Evolutionary conservation across 164 flowering plant species (phyloP), one percentile per base, ranked within the genome.

Genomic region (Hamamelis virginiana): DNA sequence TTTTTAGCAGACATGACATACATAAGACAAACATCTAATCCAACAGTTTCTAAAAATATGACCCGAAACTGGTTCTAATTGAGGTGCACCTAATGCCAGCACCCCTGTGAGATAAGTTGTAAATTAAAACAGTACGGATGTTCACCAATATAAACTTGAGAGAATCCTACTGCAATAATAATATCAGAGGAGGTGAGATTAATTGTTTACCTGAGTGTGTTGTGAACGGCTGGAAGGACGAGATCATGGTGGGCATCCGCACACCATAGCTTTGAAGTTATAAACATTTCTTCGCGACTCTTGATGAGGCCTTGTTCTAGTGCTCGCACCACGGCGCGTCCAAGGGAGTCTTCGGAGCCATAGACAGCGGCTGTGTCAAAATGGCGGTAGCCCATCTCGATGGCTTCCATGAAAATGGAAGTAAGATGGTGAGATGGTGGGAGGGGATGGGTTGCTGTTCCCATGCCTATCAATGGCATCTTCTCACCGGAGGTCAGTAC

Each of bases 211-310:
- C n/a, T n/a, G 33, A 83, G 80, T 3, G 75, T 60, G 3, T 61
- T 62, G 25, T 61, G 63, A 28, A 84, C 68, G 9, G 81, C 81
- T 0, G 83, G 80, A 3, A 79, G 72, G 21, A 81, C 79, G 2
- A 59, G 83, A 38, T 72, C 70, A 8, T 44, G 75, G 43, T 84
- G 67, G 2, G 72, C 65, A 18, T 76, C 65, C 18, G 33, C 23
- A 61, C 75, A 66, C 82, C 82, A 76, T n/a, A 84, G 48, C 69
- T 84, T 84, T 27, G 87, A 69, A 1, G 87, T 84, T 58, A 84
- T 69, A 69, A 80, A 84, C 11, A 84, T 38, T 26, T 80, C 81
- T 0, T 65, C 65, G 0, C 84, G 64, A 4, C 69, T 64, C 46
- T 76, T 67, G 65, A 83, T 66, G 10, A 81, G 69, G 11, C 83